Evolutionary conservation across 768 basidiomycete genomes (phyloP).

Genomic region (Pleurotus ostreatus): DNA sequence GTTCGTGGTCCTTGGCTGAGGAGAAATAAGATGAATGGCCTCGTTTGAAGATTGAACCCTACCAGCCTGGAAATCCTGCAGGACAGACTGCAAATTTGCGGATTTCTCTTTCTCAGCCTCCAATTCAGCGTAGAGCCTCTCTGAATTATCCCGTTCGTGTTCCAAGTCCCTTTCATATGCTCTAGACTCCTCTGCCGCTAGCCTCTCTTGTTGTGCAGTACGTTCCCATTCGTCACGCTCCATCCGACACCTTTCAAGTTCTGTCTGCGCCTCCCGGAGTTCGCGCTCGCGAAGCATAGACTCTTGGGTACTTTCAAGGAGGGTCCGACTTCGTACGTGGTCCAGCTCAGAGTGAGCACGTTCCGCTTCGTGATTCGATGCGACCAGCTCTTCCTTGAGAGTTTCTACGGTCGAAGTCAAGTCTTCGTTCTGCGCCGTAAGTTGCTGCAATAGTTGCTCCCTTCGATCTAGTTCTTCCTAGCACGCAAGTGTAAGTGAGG

Average conservation of each 20-base stretch:
- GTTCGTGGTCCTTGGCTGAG: constrained; percentile 85
- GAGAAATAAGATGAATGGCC: constrained; percentile 8
- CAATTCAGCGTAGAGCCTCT: constrained; percentile 52
- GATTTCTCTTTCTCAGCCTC: constrained; percentile 71
- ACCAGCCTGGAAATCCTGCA: constrained; percentile 96
- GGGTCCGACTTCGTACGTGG: constrained; percentile 54
- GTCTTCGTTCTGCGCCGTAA: constrained; percentile 77
- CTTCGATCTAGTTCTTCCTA: constrained; percentile 98
- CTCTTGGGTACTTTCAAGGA: constrained; percentile 71
- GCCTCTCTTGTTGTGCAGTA: constrained; percentile 54
- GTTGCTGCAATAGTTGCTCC: constrained; percentile 76
- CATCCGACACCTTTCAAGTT: constrained; percentile 80
- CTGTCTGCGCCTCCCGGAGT: constrained; percentile 76
- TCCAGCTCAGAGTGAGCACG: constrained; percentile 69
- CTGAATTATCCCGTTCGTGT: constrained; percentile 54
- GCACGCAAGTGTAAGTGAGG: constrained; percentile 17
- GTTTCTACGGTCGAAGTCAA: constrained; percentile 68
- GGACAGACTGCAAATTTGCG: constrained; percentile 82
- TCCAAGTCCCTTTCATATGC: constrained; percentile 63
- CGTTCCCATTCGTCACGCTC: constrained; percentile 68
- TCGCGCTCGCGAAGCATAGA: constrained; percentile 69
- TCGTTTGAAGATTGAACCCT: constrained; percentile 21
- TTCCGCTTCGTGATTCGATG: constrained; percentile 73
- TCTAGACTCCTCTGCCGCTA: constrained; percentile 66
- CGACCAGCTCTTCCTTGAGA: constrained; percentile 74